A percentile compares a stretch with the other conserved stretches of the same genome.
Conservation (phyloP, 371 early-diverging fungal species). For the Lichtheimia ramosa region DNA sequence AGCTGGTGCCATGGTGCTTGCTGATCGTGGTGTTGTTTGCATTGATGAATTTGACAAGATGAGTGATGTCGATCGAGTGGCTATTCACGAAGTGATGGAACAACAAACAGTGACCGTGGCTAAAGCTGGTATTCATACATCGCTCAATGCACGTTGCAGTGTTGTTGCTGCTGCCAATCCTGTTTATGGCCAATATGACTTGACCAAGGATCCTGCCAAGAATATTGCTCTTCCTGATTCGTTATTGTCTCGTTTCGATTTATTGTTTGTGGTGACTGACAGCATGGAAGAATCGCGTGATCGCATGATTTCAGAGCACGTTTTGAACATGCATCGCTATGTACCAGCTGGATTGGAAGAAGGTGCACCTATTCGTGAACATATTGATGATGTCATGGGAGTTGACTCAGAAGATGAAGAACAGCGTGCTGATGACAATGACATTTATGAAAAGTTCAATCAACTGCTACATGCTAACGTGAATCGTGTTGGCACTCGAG, state of each 20-base stretch:
- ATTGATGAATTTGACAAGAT: slow-evolving; percentile 99
- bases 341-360: slow-evolving; percentile 85
- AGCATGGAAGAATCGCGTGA: slow-evolving; percentile 82
- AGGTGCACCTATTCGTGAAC: slow-evolving; percentile 75
- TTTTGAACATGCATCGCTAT: slow-evolving; percentile 92
- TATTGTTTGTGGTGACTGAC: slow-evolving; percentile 97
- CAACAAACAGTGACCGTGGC: slow-evolving; percentile 98
- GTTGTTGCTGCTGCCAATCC: slow-evolving; percentile 99
- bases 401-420: slow-evolving; percentile 48
- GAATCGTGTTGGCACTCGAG: slow-evolving; percentile 25
- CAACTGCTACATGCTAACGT: slow-evolving; percentile 59
- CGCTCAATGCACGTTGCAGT: slow-evolving; percentile 98
- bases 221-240: slow-evolving; percentile 99
- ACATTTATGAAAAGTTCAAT: slow-evolving; percentile 84
- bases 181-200: slow-evolving; percentile 89
- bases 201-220: slow-evolving; percentile 78
- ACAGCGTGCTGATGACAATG: slow-evolving; percentile 45
- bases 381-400: slow-evolving; percentile 54
- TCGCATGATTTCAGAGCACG: slow-evolving; percentile 87
- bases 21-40: slow-evolving; percentile 98
- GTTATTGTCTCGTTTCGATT: slow-evolving; percentile 97
- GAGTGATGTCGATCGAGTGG: slow-evolving; percentile 98
- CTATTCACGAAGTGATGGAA: slow-evolving; percentile 99
- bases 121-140: slow-evolving; percentile 98
- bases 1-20: slow-evolving; percentile 99